Percentiles rank a stretch among this genome's conserved stretches.
Conservation (phyloP, 805 yeast species). For the Ogataea salicorniae region DNA sequence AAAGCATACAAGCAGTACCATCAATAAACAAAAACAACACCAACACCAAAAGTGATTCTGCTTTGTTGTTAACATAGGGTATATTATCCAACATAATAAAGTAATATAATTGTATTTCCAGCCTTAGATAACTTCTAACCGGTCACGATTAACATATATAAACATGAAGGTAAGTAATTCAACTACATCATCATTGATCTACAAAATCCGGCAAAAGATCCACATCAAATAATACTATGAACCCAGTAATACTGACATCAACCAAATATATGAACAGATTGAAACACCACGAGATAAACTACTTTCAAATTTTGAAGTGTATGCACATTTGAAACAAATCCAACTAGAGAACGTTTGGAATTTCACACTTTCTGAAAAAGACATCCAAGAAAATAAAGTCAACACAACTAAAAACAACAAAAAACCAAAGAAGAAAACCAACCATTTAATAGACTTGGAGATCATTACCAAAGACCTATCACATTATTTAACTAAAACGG, state of each 20-base stretch:
- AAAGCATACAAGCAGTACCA: too few relatives aligned
- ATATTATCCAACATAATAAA: too few relatives aligned
- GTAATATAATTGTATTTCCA: too few relatives aligned
- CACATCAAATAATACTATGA: background rate
- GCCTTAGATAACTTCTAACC: too few relatives aligned
- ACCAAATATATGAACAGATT: constrained; percentile 27
- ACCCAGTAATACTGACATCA: background rate
- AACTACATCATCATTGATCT: background rate
- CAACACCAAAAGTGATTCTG: too few relatives aligned
- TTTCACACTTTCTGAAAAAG: constrained; percentile 25
- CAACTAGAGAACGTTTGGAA: constrained; percentile 45
- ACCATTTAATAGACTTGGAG: constrained; percentile 42
- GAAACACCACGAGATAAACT: constrained; percentile 50
- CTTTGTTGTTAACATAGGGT: too few relatives aligned
- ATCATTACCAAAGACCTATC: constrained; percentile 43
- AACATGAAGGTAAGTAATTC: background rate
- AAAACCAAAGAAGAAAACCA: constrained; percentile 24
- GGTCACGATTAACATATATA: too few relatives aligned
- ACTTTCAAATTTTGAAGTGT: constrained; percentile 63
- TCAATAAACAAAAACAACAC: too few relatives aligned
- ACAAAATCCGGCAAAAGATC: background rate
- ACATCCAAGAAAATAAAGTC: constrained; percentile 6
- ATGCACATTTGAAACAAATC: constrained; percentile 44
- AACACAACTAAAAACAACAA: constrained; percentile 12
- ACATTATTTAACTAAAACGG: constrained; percentile 34